A percentile compares a stretch with the other conserved stretches of the same genome.
Conservation (phyloP, 345 rosid species). For the Populus pruinosa region DNA sequence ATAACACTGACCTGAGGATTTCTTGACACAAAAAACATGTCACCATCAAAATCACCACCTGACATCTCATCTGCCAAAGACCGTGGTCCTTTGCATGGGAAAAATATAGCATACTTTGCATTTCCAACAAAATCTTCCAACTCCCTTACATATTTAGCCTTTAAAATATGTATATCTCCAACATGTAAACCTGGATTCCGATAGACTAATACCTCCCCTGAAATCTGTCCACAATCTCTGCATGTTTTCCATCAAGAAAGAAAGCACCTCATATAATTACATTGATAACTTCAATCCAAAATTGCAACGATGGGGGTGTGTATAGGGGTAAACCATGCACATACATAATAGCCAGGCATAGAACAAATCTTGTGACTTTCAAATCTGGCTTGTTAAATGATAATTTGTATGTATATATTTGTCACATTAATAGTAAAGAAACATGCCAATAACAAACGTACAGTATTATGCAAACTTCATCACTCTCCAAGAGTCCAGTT, state of each 20-base stretch:
- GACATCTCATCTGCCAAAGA: conserved; percentile 83
- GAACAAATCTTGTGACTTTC: too few relatives aligned
- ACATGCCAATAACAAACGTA: conserved; percentile 28
- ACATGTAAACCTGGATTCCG: conserved; percentile 80
- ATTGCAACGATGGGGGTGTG: too few relatives aligned
- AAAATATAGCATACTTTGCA: conserved; percentile 75
- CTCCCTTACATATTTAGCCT: conserved; percentile 55
- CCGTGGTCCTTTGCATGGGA: conserved; percentile 58
- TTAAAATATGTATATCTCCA: conserved; percentile 72
- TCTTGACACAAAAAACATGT: conserved; percentile 66
- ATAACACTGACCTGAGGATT: conserved; percentile 55
- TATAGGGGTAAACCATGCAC: too few relatives aligned
- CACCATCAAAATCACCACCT: conserved; percentile 80
- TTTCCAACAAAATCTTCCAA: conserved; percentile 56
- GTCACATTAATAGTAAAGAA: neutral
- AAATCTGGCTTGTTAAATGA: too few relatives aligned
- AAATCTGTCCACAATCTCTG: conserved; percentile 68
- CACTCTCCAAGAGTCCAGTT: conserved; percentile 48
- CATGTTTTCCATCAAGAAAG: conserved; percentile 3
- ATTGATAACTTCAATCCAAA: neutral
- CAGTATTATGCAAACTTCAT: conserved; percentile 83
- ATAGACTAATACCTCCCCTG: conserved; percentile 75
- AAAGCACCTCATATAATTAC: neutral
- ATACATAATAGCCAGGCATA: too few relatives aligned
- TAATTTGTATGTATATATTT: too few relatives aligned